Evolutionary conservation across 306 rosid species (phyloP).

Genomic region (Lotus japonicus): DNA sequence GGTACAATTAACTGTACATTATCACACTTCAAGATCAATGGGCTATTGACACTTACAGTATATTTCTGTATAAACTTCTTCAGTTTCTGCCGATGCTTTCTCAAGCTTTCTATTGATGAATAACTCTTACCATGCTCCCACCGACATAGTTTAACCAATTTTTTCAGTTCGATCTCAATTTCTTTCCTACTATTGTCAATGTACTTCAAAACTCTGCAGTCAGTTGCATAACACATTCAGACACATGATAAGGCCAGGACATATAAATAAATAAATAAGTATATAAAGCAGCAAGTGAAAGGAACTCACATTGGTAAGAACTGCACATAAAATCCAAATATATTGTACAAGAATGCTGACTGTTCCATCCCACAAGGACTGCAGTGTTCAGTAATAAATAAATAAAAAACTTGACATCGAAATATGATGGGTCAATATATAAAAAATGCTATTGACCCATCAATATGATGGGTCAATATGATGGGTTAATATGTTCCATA

Average conservation of each 20-base stretch:
- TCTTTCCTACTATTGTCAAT: conserved; percentile 44
- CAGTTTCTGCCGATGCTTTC: conserved; percentile 66
- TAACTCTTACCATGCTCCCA: conserved; percentile 65
- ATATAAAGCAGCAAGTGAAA: neutral
- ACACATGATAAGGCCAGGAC: neutral
- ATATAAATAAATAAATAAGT: neutral
- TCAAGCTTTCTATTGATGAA: conserved; percentile 50
- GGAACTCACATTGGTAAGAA: conserved; percentile 76
- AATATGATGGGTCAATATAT: neutral
- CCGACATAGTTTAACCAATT: conserved; percentile 54
- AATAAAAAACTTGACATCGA: neutral
- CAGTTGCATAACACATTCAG: conserved; percentile 5
- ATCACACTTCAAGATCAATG: too few relatives aligned
- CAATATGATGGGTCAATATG: neutral
- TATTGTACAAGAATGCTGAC: conserved; percentile 54
- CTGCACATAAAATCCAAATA: conserved; percentile 77
- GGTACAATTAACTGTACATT: too few relatives aligned
- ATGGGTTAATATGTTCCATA: neutral
- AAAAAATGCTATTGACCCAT: neutral
- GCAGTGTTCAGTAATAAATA: conserved; percentile 25
- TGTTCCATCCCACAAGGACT: conserved; percentile 40
- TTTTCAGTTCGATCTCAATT: conserved; percentile 52
- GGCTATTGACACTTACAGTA: conserved; percentile 60
- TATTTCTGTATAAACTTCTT: conserved; percentile 73
- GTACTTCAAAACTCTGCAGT: conserved; percentile 56